Evolutionary conservation across 2,329 filamentous ascomycete species (phyloP), one percentile per base, ranked within the genome.

Genomic region (Madurella mycetomatis): DNA sequence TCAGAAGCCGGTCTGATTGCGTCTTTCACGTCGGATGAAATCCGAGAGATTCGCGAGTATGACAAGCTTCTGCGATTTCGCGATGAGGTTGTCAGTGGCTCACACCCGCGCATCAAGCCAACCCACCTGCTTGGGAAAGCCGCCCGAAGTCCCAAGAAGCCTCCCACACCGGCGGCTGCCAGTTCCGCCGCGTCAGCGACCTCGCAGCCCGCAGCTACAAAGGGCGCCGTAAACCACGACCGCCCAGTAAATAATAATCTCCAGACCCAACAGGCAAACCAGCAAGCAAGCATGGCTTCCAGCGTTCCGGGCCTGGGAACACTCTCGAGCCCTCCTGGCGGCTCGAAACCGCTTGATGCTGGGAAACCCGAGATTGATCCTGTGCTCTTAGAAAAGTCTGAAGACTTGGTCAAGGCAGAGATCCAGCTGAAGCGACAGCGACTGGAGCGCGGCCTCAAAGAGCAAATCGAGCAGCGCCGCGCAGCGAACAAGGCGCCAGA

Each of bases 331-430:
- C 25, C 49, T 43, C 47, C 56, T 19, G 41, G 19, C 45, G 49
- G 41, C 32, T 45, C 53, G 32, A 56, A 50, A 59, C 72, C 67
- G 64, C 73, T 72, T 57, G 77, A 73, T 64, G 71, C 79, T 61
- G 72, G 74, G 55, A 81, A 79, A 60, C 83, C 84, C 56, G 85
- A 86, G 70, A 88, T 94, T 73, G 84, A 95, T 69, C 89, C 90
- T 47, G 84, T 95, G 57, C 79, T 95, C 63, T 79, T 95, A 70
- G 86, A 89, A 67, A 96, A 96, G 72, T 92, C 91, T 62, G 87
- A 90, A 67, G 84, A 89, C 67, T 77, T 95, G 62, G 84, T 94
- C 67, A 87, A 84, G 73, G 90, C 90, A 66, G 90, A 95, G 72
- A 76, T 90, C 57, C 83, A 87, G 67, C 72, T 92, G 59, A 89